Evolutionary conservation across 805 yeast genomes (phyloP).

Genomic region (Starmera caribaea): DNA sequence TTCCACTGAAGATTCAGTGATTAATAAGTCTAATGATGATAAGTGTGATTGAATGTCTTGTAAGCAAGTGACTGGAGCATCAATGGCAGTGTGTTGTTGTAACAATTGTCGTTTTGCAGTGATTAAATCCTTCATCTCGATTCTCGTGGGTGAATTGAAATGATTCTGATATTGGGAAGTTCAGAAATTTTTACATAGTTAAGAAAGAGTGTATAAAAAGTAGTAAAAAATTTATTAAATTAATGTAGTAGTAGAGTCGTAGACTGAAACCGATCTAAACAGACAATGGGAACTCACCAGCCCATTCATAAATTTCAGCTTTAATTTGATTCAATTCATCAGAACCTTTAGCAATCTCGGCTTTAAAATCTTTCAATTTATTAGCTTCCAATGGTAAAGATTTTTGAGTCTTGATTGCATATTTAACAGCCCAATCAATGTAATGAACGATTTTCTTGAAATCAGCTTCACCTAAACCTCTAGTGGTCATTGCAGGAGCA

Average conservation of each 20-base stretch:
- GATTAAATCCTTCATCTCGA: too few relatives aligned
- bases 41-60: not conserved
- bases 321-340: constrained; percentile 60
- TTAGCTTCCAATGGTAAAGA: constrained; percentile 85
- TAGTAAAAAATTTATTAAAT: too few relatives aligned
- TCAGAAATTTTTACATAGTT: too few relatives aligned
- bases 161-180: too few relatives aligned
- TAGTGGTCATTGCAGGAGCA: constrained; percentile 97
- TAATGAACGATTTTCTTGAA: constrained; percentile 71
- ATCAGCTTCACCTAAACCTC: constrained; percentile 88
- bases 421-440: constrained; percentile 70
- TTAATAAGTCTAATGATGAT: constrained; percentile 21
- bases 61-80: too few relatives aligned
- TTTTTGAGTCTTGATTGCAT: constrained; percentile 68
- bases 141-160: too few relatives aligned
- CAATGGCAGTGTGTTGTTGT: too few relatives aligned
- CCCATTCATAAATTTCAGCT: constrained; percentile 83
- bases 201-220: too few relatives aligned
- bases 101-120: too few relatives aligned
- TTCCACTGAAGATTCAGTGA: constrained; percentile 26
- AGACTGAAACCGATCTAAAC: constrained; percentile 28
- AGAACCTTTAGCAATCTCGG: constrained; percentile 60
- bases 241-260: too few relatives aligned
- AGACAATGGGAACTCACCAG: constrained; percentile 72
- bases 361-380: constrained; percentile 93